A percentile compares a stretch with the other conserved stretches of the same genome.
phyloP scores from a whole-genome alignment of 768 basidiomycete genomes.

The Rubroboletus satanas region DNA sequence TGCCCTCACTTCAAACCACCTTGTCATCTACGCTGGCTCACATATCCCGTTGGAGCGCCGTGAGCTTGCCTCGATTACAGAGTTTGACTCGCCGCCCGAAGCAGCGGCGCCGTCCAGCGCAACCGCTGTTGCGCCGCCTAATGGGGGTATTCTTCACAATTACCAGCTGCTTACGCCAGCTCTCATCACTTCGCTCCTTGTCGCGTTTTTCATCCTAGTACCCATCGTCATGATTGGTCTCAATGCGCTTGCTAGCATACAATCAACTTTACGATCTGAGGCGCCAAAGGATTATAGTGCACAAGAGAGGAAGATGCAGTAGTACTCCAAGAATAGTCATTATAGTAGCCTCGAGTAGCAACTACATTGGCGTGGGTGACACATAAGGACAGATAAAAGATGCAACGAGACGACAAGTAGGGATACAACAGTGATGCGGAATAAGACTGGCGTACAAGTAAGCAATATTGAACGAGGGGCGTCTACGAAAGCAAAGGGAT shows the following conservation, averaged over 20 bases:
- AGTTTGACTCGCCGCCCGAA: conserved; percentile 28
- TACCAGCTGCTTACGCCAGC: conserved; percentile 79
- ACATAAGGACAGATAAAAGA: conserved; percentile 23
- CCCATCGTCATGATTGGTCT: conserved; percentile 65
- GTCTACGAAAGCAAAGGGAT: conserved; percentile 13
- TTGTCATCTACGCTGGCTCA: conserved; percentile 65
- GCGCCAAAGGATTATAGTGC: conserved; percentile 64
- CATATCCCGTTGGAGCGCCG: conserved; percentile 40
- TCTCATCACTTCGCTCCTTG: conserved; percentile 61
- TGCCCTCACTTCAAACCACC: conserved; percentile 51
- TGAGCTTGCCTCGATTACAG: conserved; percentile 31
- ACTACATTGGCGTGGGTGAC: conserved; percentile 16
- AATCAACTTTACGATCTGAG: conserved; percentile 61
- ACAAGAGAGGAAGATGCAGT: conserved; percentile 75
- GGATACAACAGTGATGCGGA: conserved; percentile 29
- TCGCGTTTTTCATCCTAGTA: conserved; percentile 62
- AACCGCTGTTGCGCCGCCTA: conserved; percentile 29
- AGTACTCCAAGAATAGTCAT: conserved; percentile 24
- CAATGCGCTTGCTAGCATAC: conserved; percentile 66
- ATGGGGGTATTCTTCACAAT: conserved; percentile 61
- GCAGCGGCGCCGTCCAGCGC: conserved; percentile 28
- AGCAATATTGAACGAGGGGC: conserved; percentile 4
- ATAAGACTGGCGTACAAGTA: conserved; percentile 8
- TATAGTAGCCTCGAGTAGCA: conserved; percentile 14
- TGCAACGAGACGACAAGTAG: conserved; percentile 24